Evolutionary conservation across 2,329 filamentous ascomycete genomes (phyloP), one percentile per base, ranked within the genome.

Genomic region (Colletotrichum sp.): DNA sequence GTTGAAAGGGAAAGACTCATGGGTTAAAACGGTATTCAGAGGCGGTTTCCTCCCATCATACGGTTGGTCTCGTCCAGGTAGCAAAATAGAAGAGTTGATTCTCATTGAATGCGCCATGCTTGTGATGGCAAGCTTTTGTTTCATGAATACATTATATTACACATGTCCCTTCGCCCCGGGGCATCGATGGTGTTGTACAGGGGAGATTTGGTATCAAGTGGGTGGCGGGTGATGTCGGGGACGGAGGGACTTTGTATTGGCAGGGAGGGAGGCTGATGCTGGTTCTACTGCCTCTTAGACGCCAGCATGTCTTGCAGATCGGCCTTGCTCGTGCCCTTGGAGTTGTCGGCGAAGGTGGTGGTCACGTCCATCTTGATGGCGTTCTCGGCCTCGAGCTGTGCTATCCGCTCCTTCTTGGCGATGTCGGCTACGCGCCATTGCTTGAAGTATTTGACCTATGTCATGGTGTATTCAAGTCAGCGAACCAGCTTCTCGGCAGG

Each of bases 361-460:
- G 81, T 82, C 8, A 87, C 85, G 16, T 85, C 84, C 83, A 95
- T 89, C 84, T 90, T 89, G 78, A 90, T 88, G 15, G 94, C 95
- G 78, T 94, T 94, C 84, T 96, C 93, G 63, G 89, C 90, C 83
- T 94, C 90, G 80, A 98, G 91, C 82, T 92, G 92, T 80, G 94
- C 93, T 78, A 98, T 88, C 28, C 95, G 94, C 86, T 93, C 89
- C 82, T 95, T 93, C 86, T 96, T 95, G 81, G 98, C 95, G 82
- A 95, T 91, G 80, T 99, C 97, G 86, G 98, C 96, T 44, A 99
- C 95, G 81, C 97, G 91, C 87, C 96, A 94, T 86, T 98, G 96
- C 89, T 99, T 98, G 87, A 99, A 99, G 86, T 99, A 99, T 86
- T 96, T 95, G 77, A 98, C 95, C 95, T 97, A 80, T 49, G 8